Conservation (phyloP, 768 basidiomycete genomes). For the Russula griseocarnosa region DNA sequence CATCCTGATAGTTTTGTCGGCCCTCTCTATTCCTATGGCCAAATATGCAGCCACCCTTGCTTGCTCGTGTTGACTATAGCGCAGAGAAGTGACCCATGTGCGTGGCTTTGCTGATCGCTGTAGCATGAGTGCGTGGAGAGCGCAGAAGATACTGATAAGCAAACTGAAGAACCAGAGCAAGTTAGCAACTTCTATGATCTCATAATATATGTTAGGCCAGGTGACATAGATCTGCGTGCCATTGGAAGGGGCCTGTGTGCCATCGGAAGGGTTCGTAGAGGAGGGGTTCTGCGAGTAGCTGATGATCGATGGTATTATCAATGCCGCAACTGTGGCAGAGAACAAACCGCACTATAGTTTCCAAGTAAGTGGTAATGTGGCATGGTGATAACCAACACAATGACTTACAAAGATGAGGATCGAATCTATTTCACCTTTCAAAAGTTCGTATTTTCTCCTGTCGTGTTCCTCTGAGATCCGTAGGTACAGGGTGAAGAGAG, state of each 20-base stretch:
- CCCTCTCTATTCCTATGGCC: neutral
- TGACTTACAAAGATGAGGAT: constrained; percentile 12
- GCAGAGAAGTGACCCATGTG: neutral
- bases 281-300: no score
- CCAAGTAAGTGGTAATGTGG: neutral
- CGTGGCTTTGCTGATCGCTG: neutral
- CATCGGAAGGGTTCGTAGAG: no score
- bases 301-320: no score
- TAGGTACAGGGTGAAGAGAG: constrained; percentile 2
- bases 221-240: no score
- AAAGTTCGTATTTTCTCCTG: neutral
- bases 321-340: constrained; percentile 7
- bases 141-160: constrained; percentile 1
- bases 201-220: no score
- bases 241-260: no score
- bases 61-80: neutral
- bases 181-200: no score
- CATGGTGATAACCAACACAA: neutral
- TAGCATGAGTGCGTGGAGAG: neutral
- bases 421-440: neutral
- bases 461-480: neutral
- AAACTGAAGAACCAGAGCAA: constrained; percentile 7
- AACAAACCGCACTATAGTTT: constrained; percentile 7
- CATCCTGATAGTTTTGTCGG: no score
- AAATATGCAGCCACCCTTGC: neutral